These are phyloP conservation scores for Populus tomentosa DNA, from an alignment of 441 rosid species.

Conservation along the genomic window DNA sequence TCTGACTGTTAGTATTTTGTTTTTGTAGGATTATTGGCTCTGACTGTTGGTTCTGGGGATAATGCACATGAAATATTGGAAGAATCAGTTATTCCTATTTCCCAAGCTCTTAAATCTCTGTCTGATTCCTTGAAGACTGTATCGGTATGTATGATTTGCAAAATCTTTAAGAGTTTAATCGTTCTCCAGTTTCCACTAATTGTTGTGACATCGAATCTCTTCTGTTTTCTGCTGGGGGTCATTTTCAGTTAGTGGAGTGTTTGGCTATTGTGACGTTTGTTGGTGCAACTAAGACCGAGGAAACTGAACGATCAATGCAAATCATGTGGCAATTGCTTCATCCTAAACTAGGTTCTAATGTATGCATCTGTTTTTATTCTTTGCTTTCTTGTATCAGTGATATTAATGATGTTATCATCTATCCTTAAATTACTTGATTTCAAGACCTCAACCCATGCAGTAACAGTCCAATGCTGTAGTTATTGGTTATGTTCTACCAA, in stretches of 20 bases:
- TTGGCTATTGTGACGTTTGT: slow-evolving; percentile 79
- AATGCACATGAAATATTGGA: slow-evolving; percentile 68
- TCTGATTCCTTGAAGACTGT: slow-evolving; percentile 49
- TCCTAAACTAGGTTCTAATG: slow-evolving; percentile 86
- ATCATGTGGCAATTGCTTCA: slow-evolving; percentile 89
- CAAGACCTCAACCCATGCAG: background rate
- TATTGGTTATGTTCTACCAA: slow-evolving; percentile 1
- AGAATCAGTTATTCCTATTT: slow-evolving; percentile 54
- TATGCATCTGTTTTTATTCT: slow-evolving; percentile 26
- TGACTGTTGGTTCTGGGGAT: slow-evolving; percentile 73
- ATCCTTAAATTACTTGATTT: background rate
- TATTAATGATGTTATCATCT: background rate
- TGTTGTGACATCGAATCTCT: slow-evolving; percentile 4
- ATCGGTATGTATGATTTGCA: slow-evolving; percentile 43
- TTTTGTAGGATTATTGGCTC: slow-evolving; percentile 59
- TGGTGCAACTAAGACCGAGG: slow-evolving; percentile 64
- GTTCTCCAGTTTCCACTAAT: background rate
- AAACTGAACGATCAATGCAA: slow-evolving; percentile 78
- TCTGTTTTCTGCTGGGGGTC: slow-evolving; percentile 5
- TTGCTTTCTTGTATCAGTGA: background rate
- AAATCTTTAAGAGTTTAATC: background rate
- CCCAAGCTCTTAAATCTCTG: slow-evolving; percentile 67
- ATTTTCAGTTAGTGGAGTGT: slow-evolving; percentile 64
- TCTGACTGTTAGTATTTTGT: too few relatives aligned
- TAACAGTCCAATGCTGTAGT: background rate